Evolutionary conservation across 352 stramenopile species (phyloP).

Genomic region (Bremia lactucae): DNA sequence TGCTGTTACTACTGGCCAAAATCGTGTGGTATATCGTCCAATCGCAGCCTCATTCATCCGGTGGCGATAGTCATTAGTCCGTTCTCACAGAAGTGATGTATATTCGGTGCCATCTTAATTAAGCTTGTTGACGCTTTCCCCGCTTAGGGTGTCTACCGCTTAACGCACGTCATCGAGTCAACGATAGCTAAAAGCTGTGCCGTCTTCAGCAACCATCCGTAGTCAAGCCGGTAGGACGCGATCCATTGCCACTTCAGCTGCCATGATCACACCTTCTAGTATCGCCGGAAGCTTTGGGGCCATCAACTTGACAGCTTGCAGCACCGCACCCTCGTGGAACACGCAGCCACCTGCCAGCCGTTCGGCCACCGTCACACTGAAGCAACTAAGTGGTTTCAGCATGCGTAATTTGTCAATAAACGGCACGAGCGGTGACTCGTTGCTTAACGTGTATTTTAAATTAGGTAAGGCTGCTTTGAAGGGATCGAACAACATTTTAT

Average conservation of each 20-base stretch:
- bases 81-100: constrained; percentile 1
- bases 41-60: constrained; percentile 3
- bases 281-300: constrained; percentile 29
- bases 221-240: no score
- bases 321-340: constrained; percentile 17
- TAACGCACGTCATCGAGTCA: constrained; percentile 5
- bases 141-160: constrained; percentile 3
- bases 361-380: constrained; percentile 39
- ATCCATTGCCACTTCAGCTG: neutral
- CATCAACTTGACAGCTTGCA: constrained; percentile 23
- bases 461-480: constrained; percentile 26
- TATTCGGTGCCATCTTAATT: constrained; percentile 14
- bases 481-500: no score
- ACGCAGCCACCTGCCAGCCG: constrained; percentile 12
- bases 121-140: constrained; percentile 1
- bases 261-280: constrained; percentile 31
- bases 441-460: constrained; percentile 74
- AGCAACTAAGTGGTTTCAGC: constrained; percentile 65
- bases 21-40: constrained; percentile 5
- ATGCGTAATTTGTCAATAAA: constrained; percentile 68
- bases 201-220: neutral
- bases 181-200: constrained; percentile 4
- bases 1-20: constrained; percentile 4
- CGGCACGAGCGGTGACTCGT: constrained; percentile 25
- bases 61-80: constrained; percentile 1